phyloP scores from a whole-genome alignment of 371 early-diverging fungal species.

The Mortierella sp. region DNA sequence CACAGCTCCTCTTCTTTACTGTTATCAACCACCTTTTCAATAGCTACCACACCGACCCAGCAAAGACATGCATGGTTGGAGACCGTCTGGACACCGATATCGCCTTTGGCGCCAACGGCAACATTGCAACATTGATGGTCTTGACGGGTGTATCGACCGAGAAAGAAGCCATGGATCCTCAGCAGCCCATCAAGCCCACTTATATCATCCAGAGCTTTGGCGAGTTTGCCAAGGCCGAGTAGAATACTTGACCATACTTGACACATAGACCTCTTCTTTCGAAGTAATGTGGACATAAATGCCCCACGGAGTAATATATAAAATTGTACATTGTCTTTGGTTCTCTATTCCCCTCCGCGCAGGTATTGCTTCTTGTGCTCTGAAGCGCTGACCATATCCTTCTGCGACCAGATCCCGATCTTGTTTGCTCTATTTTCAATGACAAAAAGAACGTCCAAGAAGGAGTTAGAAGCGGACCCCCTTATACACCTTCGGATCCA shows the following conservation, averaged over 20 bases:
- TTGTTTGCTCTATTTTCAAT: slow-evolving; percentile 30
- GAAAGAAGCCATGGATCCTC: slow-evolving; percentile 61
- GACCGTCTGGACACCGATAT: slow-evolving; percentile 98
- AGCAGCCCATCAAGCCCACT: slow-evolving; percentile 67
- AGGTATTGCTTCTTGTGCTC: slow-evolving; percentile 58
- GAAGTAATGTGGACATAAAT: background rate
- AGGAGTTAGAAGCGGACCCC: background rate
- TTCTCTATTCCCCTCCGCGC: slow-evolving; percentile 25
- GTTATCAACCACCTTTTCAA: background rate
- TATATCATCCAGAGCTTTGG: slow-evolving; percentile 71
- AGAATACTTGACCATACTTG: background rate
- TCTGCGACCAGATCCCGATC: slow-evolving; percentile 60
- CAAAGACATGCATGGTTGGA: slow-evolving; percentile 95
- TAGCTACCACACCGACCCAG: slow-evolving; percentile 82
- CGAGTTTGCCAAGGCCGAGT: slow-evolving; percentile 59
- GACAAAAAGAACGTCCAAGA: too few relatives aligned
- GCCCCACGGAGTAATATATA: background rate
- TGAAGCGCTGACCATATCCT: slow-evolving; percentile 51
- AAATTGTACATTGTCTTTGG: background rate
- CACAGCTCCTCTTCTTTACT: background rate
- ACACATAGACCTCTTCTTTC: background rate
- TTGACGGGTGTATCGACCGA: slow-evolving; percentile 83
- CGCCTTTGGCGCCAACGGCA: slow-evolving; percentile 90
- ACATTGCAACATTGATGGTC: slow-evolving; percentile 91
- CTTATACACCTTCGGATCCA: background rate